phyloP scores from a whole-genome alignment of 2,329 filamentous ascomycete species.

The Dactylellina parvicollis region DNA sequence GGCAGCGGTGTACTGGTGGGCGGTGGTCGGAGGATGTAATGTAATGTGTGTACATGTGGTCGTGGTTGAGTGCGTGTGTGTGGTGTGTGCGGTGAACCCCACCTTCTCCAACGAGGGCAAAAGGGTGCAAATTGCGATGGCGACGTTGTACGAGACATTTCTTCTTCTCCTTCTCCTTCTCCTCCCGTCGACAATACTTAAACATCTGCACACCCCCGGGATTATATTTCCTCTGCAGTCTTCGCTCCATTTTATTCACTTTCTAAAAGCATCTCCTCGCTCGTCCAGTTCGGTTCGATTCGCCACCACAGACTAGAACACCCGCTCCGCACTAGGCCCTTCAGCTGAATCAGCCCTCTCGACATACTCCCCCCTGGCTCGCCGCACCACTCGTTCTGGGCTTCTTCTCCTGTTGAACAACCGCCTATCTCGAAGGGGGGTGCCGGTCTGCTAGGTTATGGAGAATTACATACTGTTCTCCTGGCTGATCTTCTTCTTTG shows the following conservation, averaged over 20 bases:
- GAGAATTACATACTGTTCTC: conserved; percentile 54
- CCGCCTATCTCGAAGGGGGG: conserved; percentile 23
- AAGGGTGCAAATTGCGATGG: not conserved
- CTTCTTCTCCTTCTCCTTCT: conserved; percentile 21
- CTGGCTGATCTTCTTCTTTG: conserved; percentile 53
- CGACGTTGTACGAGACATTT: conserved; percentile 8
- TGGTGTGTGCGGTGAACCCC: no score
- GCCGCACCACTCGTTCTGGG: conserved; percentile 7
- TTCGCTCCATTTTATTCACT: not conserved
- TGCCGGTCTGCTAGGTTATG: conserved; percentile 27
- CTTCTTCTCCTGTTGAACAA: conserved; percentile 12
- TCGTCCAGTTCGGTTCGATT: not conserved
- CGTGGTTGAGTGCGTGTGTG: no score
- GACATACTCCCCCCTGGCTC: not conserved
- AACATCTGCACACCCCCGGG: conserved; percentile 7
- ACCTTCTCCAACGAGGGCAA: no score
- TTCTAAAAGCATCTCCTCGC: not conserved
- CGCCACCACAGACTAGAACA: not conserved
- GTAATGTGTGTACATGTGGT: no score
- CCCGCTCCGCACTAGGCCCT: conserved; percentile 4
- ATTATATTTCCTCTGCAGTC: not conserved
- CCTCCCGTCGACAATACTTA: conserved; percentile 22
- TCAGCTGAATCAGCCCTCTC: conserved; percentile 44
- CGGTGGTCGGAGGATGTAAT: no score
- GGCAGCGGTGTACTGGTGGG: no score